These are phyloP conservation scores for Solanum etuberosum DNA, from an alignment of 257 asterid species.

Conservation along the genomic window DNA sequence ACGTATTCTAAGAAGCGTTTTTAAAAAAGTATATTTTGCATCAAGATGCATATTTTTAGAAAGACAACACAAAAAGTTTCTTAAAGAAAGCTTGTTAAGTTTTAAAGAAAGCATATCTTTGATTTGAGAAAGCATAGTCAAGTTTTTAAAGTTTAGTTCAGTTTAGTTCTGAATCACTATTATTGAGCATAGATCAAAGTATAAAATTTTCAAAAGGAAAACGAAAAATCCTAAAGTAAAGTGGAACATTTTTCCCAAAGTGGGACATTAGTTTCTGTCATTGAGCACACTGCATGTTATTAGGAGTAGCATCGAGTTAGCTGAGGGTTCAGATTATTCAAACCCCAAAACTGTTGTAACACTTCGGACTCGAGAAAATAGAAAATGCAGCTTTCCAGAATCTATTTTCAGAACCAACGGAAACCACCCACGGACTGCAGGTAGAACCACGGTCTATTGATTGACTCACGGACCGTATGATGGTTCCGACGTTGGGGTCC, in stretches of 20 bases:
- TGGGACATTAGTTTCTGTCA: background rate
- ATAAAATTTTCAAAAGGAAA: too few relatives aligned
- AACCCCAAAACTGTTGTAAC: too few relatives aligned
- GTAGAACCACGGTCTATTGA: too few relatives aligned
- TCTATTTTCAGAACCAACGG: too few relatives aligned
- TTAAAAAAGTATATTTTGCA: background rate
- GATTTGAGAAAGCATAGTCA: background rate
- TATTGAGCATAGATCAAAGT: background rate
- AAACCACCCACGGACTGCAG: too few relatives aligned
- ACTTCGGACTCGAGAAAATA: too few relatives aligned
- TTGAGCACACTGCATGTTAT: background rate
- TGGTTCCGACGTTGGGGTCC: too few relatives aligned
- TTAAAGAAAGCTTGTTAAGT: background rate
- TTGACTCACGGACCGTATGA: too few relatives aligned
- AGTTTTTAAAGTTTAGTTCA: background rate
- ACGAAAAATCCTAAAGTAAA: too few relatives aligned
- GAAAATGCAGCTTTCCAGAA: too few relatives aligned
- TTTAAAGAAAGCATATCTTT: too few relatives aligned
- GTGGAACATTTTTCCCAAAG: too few relatives aligned
- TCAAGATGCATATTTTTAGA: background rate
- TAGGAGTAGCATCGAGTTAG: background rate
- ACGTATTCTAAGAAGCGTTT: background rate
- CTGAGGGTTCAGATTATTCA: background rate
- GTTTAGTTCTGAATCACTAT: background rate
- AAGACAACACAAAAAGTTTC: background rate